phyloP scores from a whole-genome alignment of 148 eudicot species.

The Rhododendron griersonianum region DNA sequence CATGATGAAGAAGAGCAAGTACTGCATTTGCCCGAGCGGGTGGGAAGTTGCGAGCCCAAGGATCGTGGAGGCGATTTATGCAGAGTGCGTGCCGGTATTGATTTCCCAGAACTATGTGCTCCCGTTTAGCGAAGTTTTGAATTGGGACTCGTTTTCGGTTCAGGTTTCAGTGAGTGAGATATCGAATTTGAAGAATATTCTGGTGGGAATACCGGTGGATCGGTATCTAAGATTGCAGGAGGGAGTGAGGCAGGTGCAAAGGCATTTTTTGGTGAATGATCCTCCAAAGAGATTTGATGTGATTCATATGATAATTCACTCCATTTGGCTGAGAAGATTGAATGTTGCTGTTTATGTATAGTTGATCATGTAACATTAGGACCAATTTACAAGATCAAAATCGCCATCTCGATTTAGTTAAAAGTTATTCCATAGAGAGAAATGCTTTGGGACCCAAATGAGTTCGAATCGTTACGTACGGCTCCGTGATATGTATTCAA shows the following conservation, averaged over 20 bases:
- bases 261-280: slow-evolving; percentile 68
- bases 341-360: slow-evolving; percentile 36
- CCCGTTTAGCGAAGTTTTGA: slow-evolving; percentile 80
- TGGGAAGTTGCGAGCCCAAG: slow-evolving; percentile 88
- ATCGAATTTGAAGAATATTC: slow-evolving; percentile 50
- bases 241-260: slow-evolving; percentile 53
- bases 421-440: not conserved
- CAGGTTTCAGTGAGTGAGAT: slow-evolving; percentile 49
- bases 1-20: slow-evolving; percentile 67
- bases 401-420: not conserved
- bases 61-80: slow-evolving; percentile 78
- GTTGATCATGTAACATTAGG: not conserved
- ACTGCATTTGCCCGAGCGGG: slow-evolving; percentile 84
- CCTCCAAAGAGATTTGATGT: slow-evolving; percentile 81
- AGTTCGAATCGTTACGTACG: no score
- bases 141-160: slow-evolving; percentile 70
- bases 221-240: slow-evolving; percentile 42
- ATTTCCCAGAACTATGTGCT: slow-evolving; percentile 54
- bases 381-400: not conserved
- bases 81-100: slow-evolving; percentile 80
- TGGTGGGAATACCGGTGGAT: slow-evolving; percentile 40
- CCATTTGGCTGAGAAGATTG: slow-evolving; percentile 80
- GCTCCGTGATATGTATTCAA: no score
- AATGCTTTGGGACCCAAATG: not conserved
- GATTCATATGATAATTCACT: slow-evolving; percentile 75